Percentiles rank a stretch among this genome's conserved stretches.
These are phyloP conservation scores for Ustilago nuda DNA, from an alignment of 1,284 basidiomycete genomes.

Conservation along the genomic window DNA sequence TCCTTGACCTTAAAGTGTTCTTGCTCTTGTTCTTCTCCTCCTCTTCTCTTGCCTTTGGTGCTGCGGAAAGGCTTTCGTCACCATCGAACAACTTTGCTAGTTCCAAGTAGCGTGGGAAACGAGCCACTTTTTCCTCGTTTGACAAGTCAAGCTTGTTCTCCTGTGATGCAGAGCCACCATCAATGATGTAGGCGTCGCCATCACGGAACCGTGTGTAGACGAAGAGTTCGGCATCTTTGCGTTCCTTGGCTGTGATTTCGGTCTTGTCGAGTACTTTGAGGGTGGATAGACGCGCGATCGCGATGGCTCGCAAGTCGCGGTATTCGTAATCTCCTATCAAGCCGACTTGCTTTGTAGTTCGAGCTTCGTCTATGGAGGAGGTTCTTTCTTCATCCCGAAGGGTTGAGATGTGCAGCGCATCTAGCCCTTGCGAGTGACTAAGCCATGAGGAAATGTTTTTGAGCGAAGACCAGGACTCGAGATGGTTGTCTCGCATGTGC, in stretches of 20 bases:
- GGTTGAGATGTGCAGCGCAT: slow-evolving; percentile 25
- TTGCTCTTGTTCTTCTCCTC: background rate
- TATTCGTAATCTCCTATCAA: slow-evolving; percentile 57
- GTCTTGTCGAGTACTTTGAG: slow-evolving; percentile 77
- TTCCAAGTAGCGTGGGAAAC: slow-evolving; percentile 36
- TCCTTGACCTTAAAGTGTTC: slow-evolving; percentile 37
- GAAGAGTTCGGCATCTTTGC: slow-evolving; percentile 86
- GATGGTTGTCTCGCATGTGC: slow-evolving; percentile 76
- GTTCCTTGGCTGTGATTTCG: slow-evolving; percentile 79
- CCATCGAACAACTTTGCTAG: slow-evolving; percentile 28
- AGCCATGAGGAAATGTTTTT: slow-evolving; percentile 80
- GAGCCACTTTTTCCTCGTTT: slow-evolving; percentile 2
- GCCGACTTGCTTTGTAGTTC: background rate
- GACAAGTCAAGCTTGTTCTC: slow-evolving; percentile 3
- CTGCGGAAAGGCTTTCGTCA: background rate
- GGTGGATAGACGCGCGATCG: slow-evolving; percentile 79
- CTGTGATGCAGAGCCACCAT: slow-evolving; percentile 4
- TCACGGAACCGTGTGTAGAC: slow-evolving; percentile 30
- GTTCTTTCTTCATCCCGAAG: slow-evolving; percentile 11
- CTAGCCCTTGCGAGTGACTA: slow-evolving; percentile 70
- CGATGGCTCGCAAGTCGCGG: slow-evolving; percentile 75
- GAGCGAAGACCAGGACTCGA: slow-evolving; percentile 77
- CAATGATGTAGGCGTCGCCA: slow-evolving; percentile 31
- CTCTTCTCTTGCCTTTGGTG: background rate
- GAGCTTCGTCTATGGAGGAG: background rate